These are phyloP conservation scores for Phialemoniopsis sp. DNA, from an alignment of 2,329 filamentous ascomycete species.

Conservation along the genomic window DNA sequence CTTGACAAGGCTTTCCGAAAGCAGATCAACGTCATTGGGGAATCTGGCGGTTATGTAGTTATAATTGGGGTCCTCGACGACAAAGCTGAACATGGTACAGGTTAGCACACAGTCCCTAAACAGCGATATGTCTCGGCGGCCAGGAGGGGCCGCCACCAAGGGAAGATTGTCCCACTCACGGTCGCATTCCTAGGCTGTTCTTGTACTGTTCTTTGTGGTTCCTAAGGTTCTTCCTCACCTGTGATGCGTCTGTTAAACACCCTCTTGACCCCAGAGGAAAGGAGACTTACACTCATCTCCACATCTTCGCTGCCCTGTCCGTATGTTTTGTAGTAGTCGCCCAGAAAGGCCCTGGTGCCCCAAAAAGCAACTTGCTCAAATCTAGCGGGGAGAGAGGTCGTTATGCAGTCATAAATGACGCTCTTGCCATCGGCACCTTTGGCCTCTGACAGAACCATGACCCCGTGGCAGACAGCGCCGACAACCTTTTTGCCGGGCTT, in stretches of 20 bases:
- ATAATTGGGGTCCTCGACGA: conserved; percentile 41
- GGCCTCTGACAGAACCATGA: conserved; percentile 42
- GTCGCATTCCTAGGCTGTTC: conserved; percentile 30
- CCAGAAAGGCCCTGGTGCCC: conserved; percentile 41
- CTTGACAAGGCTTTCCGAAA: conserved; percentile 35
- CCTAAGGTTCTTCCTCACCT: conserved; percentile 38
- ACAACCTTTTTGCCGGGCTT: conserved; percentile 38
- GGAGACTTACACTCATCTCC: conserved; percentile 17
- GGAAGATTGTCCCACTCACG: conserved; percentile 26
- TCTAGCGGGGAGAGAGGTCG: conserved; percentile 41
- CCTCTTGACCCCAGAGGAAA: not conserved
- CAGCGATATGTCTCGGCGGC: no score
- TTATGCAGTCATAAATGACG: conserved; percentile 39
- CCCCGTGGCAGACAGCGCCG: conserved; percentile 48
- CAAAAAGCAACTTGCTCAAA: conserved; percentile 47
- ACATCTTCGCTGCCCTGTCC: conserved; percentile 45
- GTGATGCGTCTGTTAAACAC: no score
- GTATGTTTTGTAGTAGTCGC: conserved; percentile 55
- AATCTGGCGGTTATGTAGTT: conserved; percentile 45
- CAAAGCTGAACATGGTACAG: conserved; percentile 28
- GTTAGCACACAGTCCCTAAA: not conserved
- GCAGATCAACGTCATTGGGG: conserved; percentile 35
- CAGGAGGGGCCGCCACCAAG: no score
- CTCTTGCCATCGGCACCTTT: conserved; percentile 35
- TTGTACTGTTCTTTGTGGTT: conserved; percentile 36